Evolutionary conservation across 23 red algal species (phyloP).

Genomic region (Gracilariopsis chorda): DNA sequence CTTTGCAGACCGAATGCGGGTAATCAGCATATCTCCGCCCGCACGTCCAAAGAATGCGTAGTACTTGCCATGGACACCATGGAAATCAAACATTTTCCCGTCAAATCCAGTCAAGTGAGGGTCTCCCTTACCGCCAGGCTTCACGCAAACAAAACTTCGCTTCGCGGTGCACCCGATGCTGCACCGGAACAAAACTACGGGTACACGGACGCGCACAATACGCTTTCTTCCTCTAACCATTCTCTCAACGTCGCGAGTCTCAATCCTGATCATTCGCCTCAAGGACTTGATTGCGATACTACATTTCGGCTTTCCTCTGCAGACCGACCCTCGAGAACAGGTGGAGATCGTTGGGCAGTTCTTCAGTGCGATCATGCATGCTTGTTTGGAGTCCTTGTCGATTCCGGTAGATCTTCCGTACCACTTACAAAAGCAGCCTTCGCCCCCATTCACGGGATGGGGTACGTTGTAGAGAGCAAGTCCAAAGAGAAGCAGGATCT

Average conservation of each 20-base stretch:
- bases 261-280: no score
- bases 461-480: no score
- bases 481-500: no score
- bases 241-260: no score
- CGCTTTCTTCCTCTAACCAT: no score
- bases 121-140: background rate
- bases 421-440: background rate
- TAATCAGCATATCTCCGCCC: background rate
- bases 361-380: constrained; percentile 2
- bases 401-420: background rate
- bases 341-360: background rate
- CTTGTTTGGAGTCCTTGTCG: background rate
- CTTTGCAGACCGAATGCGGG: background rate
- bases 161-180: no score
- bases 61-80: background rate
- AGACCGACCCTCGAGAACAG: background rate
- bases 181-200: no score
- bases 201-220: no score
- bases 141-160: no score
- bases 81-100: background rate
- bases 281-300: no score
- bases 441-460: no score
- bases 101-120: background rate
- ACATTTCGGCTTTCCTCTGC: no score
- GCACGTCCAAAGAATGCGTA: background rate